Evolutionary conservation across 805 yeast species (phyloP).

Genomic region (Cyberlindnera misumaiensis): DNA sequence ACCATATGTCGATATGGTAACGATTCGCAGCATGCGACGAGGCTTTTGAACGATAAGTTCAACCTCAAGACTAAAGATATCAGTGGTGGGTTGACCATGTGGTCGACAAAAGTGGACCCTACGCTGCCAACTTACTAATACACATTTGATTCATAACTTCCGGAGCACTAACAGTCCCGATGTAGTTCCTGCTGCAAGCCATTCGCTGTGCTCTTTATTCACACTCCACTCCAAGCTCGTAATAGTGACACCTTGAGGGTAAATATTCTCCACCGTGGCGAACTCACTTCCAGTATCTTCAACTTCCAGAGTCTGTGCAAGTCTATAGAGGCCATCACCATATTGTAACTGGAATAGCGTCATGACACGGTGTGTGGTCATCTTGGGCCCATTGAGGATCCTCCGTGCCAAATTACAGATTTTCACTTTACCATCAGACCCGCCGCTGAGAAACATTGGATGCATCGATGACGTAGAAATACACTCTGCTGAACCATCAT

Average conservation of each 20-base stretch:
- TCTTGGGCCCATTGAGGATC: slow-evolving; percentile 28
- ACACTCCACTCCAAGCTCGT: slow-evolving; percentile 56
- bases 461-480: slow-evolving; percentile 36
- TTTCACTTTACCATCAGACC: slow-evolving; percentile 41
- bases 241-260: slow-evolving; percentile 45
- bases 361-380: slow-evolving; percentile 24
- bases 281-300: slow-evolving; percentile 25
- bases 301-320: slow-evolving; percentile 34
- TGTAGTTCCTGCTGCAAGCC: slow-evolving; percentile 46
- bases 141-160: slow-evolving; percentile 2
- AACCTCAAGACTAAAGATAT: slow-evolving; percentile 56
- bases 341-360: slow-evolving; percentile 36
- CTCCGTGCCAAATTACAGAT: slow-evolving; percentile 35
- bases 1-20: slow-evolving; percentile 86
- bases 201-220: slow-evolving; percentile 33
- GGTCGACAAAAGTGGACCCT: slow-evolving; percentile 57
- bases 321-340: slow-evolving; percentile 33
- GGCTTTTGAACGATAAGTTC: slow-evolving; percentile 42
- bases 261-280: slow-evolving; percentile 25
- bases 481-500: slow-evolving; percentile 34
- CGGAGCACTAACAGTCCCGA: slow-evolving; percentile 40
- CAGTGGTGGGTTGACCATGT: slow-evolving; percentile 67
- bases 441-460: slow-evolving; percentile 41
- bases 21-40: slow-evolving; percentile 79
- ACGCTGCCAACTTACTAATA: slow-evolving; percentile 54